Conservation (phyloP, 2,329 filamentous ascomycete genomes). For the Chaetomiaceae sp. region DNA sequence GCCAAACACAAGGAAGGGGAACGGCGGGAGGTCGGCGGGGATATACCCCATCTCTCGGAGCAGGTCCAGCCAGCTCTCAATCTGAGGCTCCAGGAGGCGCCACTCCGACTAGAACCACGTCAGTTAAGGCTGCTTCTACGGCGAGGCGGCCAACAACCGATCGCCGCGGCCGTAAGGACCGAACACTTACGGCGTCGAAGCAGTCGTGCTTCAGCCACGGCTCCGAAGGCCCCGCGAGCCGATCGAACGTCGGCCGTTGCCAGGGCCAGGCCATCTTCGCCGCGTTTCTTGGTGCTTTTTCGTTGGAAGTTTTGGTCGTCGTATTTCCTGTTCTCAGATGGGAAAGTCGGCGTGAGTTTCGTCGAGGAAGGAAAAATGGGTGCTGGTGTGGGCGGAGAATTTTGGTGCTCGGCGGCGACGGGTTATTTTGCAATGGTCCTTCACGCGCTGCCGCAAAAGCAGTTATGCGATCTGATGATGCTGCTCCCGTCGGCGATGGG, state of each 20-base stretch:
- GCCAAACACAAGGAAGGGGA: slow-evolving; percentile 13
- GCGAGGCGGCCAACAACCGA: background rate
- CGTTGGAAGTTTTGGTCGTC: too few species aligned
- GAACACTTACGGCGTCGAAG: slow-evolving; percentile 3
- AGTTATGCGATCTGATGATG: background rate
- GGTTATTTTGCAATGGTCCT: background rate
- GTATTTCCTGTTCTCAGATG: background rate
- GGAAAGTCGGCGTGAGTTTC: too few species aligned
- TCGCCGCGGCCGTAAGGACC: background rate
- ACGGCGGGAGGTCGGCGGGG: background rate
- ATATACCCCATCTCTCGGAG: background rate
- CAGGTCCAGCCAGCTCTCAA: background rate
- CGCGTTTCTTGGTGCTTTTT: too few species aligned
- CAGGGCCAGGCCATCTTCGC: background rate
- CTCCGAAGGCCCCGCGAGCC: background rate
- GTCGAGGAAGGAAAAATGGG: background rate
- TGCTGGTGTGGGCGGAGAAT: background rate
- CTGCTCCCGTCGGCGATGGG: background rate
- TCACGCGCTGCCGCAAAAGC: background rate
- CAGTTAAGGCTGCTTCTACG: background rate
- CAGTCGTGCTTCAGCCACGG: background rate
- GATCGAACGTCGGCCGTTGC: background rate
- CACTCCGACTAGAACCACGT: background rate
- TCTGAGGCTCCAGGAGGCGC: background rate
- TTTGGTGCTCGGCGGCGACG: background rate